These are phyloP conservation scores for Camelina neglecta DNA, from an alignment of 345 rosid species.

Conservation along the genomic window DNA sequence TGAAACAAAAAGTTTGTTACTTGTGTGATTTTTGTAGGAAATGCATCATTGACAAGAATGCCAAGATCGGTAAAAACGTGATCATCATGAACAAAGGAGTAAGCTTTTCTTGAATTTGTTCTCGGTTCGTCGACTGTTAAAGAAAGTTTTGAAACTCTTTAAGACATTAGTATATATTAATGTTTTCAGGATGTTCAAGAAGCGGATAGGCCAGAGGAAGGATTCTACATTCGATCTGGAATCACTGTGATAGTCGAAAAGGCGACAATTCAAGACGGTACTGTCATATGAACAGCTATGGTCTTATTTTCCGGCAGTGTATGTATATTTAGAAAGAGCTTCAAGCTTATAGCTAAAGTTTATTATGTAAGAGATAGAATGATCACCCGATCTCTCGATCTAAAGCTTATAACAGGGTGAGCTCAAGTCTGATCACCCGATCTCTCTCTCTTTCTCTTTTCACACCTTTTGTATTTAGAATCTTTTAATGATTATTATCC, in stretches of 20 bases:
- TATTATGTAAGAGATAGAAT: constrained; percentile 8
- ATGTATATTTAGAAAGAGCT: not conserved
- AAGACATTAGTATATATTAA: not conserved
- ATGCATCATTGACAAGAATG: constrained; percentile 85
- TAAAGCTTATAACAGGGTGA: too few species aligned
- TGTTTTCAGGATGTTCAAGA: constrained; percentile 69
- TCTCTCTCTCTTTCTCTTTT: not conserved
- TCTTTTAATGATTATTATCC: not conserved
- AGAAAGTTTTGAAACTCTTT: not conserved
- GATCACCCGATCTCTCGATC: not conserved
- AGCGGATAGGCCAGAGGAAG: constrained; percentile 78
- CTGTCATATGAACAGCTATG: constrained; percentile 51
- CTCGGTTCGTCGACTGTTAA: not conserved
- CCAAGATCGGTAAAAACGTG: constrained; percentile 76
- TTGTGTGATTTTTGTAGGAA: constrained; percentile 52
- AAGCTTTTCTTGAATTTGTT: constrained; percentile 44
- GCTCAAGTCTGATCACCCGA: not conserved
- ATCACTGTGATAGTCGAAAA: constrained; percentile 72
- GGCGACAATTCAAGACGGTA: constrained; percentile 66
- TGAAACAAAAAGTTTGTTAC: not conserved
- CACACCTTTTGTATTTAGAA: constrained; percentile 2
- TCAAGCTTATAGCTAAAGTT: constrained; percentile 19
- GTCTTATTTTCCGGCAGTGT: constrained; percentile 15
- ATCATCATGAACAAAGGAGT: constrained; percentile 75
- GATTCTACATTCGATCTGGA: constrained; percentile 86